Conservation (phyloP, 345 rosid genomes). For the Cochlearia excelsa region DNA sequence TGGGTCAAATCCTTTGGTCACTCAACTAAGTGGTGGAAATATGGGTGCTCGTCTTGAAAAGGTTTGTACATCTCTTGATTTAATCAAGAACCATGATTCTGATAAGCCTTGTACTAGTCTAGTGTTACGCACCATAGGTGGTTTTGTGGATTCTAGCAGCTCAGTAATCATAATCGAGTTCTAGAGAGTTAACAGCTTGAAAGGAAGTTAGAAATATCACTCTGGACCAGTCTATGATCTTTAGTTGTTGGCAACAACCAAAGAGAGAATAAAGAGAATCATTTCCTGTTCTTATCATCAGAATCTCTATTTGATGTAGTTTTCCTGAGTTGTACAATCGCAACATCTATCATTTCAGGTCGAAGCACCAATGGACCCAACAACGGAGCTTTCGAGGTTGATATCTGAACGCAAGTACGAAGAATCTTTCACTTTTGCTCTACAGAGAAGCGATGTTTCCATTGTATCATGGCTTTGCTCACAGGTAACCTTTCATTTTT, state of each 20-base stretch:
- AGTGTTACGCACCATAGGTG: slow-evolving; percentile 13
- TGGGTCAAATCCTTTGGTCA: slow-evolving; percentile 48
- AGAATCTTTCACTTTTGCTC: slow-evolving; percentile 69
- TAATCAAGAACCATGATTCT: slow-evolving; percentile 3
- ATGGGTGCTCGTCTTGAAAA: slow-evolving; percentile 57
- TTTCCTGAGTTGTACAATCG: not conserved
- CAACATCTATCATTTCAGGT: not conserved
- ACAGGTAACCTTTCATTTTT: slow-evolving; percentile 45
- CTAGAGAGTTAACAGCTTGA: not conserved
- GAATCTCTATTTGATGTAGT: not conserved
- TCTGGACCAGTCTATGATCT: slow-evolving; percentile 8
- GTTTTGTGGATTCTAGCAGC: slow-evolving; percentile 10
- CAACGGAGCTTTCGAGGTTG: slow-evolving; percentile 44
- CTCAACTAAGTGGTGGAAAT: slow-evolving; percentile 66
- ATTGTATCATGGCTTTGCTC: slow-evolving; percentile 86
- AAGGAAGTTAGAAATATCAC: slow-evolving; percentile 11
- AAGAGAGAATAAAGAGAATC: not conserved
- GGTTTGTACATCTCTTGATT: slow-evolving; percentile 40
- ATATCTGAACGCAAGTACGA: slow-evolving; percentile 68
- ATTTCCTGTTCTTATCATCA: not conserved
- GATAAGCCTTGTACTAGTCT: slow-evolving; percentile 4
- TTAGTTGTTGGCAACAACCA: not conserved
- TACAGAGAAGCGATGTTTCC: slow-evolving; percentile 78
- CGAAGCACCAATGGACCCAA: not conserved
- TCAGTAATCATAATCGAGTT: slow-evolving; percentile 5